Evolutionary conservation across 768 basidiomycete genomes (phyloP), one percentile per base, ranked within the genome.

Genomic region (Termitomyces sp.): DNA sequence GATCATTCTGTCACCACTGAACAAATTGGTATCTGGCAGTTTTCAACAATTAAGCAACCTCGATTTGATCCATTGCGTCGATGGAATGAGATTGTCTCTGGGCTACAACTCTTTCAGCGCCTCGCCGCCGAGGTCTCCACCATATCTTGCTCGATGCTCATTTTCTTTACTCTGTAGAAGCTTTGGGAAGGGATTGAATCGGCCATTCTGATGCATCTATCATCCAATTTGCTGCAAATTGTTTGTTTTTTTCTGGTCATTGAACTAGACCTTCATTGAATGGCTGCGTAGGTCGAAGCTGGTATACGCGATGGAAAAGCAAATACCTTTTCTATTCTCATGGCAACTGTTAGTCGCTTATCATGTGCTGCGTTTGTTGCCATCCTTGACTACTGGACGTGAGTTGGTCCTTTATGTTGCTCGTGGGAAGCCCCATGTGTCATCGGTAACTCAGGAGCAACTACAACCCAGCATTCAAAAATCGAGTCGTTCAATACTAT

Each of bases 171-270:
- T 9, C 27, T 68, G 6, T 61, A 59, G 11, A 59, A 66, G 17
- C 58, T 68, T 3, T 72, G 68, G 66, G 34, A 32, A 8, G 61
- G 68, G 0, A 27, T 68, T 1, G 65, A 69, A 47, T 52, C 63
- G 5, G 66, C 68, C 4, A 45, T 73, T 2, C 41, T 67, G 46
- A 61, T 67, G 59, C 60, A 69, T 46, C 52, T 72, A 12, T 66
- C 66, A 2, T 64, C 64, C 19, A 42, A 44, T 9, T 40, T 70
- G 14, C 58, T 70, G 11, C 44, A 58, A 34, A 64, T 62, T n/a
- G 67, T 68, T 41, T 16, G 64, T 54, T 19, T 42, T 23, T 17
- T n/a, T 35, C 17, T 28, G 27, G 3, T 19, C 7, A 17, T 51
- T 11, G 21, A 32, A 34, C 35, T 44, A 39, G 28, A 52, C 30